A percentile compares a stretch with the other conserved stretches of the same genome.
Evolutionary conservation across 352 stramenopile genomes (phyloP).

Genomic region (Globisporangium solare): DNA sequence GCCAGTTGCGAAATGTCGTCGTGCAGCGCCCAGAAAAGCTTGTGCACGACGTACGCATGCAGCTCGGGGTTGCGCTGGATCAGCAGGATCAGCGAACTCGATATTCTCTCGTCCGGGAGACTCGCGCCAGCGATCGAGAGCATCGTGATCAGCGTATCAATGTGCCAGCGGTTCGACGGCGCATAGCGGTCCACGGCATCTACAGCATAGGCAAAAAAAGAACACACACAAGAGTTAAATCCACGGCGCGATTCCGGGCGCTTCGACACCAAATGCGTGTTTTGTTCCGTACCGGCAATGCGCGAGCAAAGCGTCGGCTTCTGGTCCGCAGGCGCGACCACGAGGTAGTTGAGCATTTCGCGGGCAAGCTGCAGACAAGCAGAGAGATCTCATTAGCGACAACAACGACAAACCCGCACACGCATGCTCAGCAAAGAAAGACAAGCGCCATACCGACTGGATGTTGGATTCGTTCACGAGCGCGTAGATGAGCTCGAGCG

Average conservation of each 20-base stretch:
- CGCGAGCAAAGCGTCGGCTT: conserved; percentile 93
- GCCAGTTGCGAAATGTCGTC: conserved; percentile 94
- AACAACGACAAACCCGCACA: neutral
- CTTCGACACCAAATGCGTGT: neutral
- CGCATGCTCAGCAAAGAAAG: neutral
- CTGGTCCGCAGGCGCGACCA: conserved; percentile 95
- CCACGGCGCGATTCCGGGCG: conserved; percentile 11
- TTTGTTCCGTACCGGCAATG: conserved; percentile 84
- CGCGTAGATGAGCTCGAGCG: conserved; percentile 98
- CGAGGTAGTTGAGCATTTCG: conserved; percentile 99
- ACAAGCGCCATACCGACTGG: conserved; percentile 58
- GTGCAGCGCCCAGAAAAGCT: conserved; percentile 94
- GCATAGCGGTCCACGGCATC: conserved; percentile 83
- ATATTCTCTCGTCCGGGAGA: conserved; percentile 92
- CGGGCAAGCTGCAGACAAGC: conserved; percentile 74
- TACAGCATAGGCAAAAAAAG: conserved; percentile 15
- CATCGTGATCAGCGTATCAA: conserved; percentile 98
- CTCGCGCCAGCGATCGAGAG: conserved; percentile 95
- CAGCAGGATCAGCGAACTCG: conserved; percentile 93
- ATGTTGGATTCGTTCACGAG: conserved; percentile 98
- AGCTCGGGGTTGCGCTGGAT: conserved; percentile 90
- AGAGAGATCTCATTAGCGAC: neutral
- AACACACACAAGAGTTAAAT: conserved; percentile 7
- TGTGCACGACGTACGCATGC: conserved; percentile 95
- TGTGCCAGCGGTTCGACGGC: conserved; percentile 86